Evolutionary conservation across 345 rosid genomes (phyloP).

Genomic region (Nasturtium officinale): DNA sequence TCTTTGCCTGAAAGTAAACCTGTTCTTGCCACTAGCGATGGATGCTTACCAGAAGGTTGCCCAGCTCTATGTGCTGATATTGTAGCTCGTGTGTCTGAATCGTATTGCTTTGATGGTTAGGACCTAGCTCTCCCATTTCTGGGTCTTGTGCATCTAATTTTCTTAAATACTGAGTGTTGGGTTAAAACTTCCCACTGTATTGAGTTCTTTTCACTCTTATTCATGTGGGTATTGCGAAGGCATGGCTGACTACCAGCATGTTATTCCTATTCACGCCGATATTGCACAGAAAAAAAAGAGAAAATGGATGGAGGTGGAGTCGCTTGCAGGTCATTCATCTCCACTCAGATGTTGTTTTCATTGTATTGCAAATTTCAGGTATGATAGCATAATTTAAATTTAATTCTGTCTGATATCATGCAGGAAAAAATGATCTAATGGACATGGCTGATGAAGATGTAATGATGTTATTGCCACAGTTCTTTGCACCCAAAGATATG

Average conservation of each 20-base stretch:
- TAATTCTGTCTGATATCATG: constrained; percentile 1
- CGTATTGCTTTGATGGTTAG: constrained; percentile 76
- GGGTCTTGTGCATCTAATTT: background rate
- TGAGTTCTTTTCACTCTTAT: background rate
- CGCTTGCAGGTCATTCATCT: constrained; percentile 51
- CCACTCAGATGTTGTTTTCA: constrained; percentile 5
- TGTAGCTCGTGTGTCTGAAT: constrained; percentile 66
- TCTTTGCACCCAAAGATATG: constrained; percentile 72
- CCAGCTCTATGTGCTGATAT: constrained; percentile 65
- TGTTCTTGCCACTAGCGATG: constrained; percentile 32
- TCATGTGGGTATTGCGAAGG: constrained; percentile 49
- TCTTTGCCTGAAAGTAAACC: constrained; percentile 38
- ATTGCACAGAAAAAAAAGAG: constrained; percentile 67
- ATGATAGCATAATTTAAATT: background rate
- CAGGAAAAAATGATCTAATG: constrained; percentile 60
- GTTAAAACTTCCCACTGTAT: background rate
- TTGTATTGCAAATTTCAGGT: constrained; percentile 4
- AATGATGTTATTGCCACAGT: constrained; percentile 77
- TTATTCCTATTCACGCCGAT: constrained; percentile 80
- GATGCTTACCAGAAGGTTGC: constrained; percentile 38
- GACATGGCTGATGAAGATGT: constrained; percentile 74
- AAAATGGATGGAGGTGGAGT: constrained; percentile 60
- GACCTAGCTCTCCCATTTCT: background rate
- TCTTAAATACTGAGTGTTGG: background rate
- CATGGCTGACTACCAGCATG: constrained; percentile 96